phyloP scores from a whole-genome alignment of 108 stramenopile species.

The Conticribra guillardii region DNA sequence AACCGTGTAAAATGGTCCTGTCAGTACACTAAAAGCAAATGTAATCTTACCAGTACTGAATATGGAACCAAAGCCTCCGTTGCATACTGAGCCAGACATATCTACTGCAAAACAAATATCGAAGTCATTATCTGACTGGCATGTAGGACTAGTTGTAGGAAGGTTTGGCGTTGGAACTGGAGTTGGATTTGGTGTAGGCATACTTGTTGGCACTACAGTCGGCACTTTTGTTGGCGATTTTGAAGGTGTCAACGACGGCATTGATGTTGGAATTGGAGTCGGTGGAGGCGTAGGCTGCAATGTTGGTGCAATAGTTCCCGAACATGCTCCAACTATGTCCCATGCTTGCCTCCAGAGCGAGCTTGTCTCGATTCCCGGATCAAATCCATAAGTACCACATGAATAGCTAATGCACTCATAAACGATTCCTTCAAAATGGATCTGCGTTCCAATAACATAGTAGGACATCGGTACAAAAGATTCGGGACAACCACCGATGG shows the following conservation, averaged over 20 bases:
- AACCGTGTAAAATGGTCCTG: too few relatives aligned
- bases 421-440: conserved; percentile 1
- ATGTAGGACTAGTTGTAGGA: too few relatives aligned
- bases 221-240: background rate
- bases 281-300: background rate
- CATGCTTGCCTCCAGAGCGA: conserved; percentile 14
- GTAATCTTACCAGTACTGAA: too few relatives aligned
- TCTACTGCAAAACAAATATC: conserved; percentile 37
- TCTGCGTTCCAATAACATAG: conserved; percentile 1
- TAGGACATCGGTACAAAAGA: conserved; percentile 6
- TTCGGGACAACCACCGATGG: conserved; percentile 16
- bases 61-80: conserved; percentile 3
- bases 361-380: background rate
- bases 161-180: too few relatives aligned
- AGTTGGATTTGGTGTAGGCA: too few relatives aligned
- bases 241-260: too few relatives aligned
- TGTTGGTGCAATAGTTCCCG: background rate
- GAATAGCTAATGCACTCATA: conserved; percentile 10
- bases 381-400: conserved; percentile 8
- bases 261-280: too few relatives aligned
- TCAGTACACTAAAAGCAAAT: too few relatives aligned
- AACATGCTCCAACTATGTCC: conserved; percentile 11
- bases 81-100: conserved; percentile 35
- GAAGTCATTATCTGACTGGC: conserved; percentile 16
- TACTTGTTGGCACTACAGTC: too few relatives aligned